A percentile compares a stretch with the other conserved stretches of the same genome.
Conservation (phyloP, 768 basidiomycete species). For the Pleurotus giganteus region DNA sequence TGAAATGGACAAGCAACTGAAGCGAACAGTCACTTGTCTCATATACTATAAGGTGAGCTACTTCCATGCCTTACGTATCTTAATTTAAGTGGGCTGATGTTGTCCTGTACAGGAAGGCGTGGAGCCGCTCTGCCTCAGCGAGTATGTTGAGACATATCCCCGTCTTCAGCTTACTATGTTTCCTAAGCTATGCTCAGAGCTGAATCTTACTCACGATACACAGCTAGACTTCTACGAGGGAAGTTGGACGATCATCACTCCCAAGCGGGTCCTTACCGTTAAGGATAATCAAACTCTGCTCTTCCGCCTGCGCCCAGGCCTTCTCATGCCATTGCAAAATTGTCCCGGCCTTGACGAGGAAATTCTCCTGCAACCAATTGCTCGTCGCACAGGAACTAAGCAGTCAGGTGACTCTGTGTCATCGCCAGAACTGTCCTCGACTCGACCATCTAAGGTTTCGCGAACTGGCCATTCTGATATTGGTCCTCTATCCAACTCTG, state of each 20-base stretch:
- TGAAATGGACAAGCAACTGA: constrained; percentile 6
- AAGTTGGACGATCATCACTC: background rate
- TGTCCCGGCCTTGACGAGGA: background rate
- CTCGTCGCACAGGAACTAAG: background rate
- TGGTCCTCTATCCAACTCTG: too few relatives aligned
- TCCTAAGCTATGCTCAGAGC: background rate
- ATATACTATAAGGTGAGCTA: background rate
- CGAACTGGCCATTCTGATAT: too few relatives aligned
- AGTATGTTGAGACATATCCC: constrained; percentile 6
- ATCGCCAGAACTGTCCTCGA: background rate
- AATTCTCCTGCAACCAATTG: background rate
- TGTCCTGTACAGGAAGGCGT: background rate
- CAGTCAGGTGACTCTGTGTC: background rate
- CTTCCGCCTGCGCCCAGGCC: background rate
- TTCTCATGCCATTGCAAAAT: background rate
- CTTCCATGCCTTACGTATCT: too few relatives aligned
- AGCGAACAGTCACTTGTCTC: background rate
- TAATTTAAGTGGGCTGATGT: too few relatives aligned
- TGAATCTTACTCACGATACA: background rate
- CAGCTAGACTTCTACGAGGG: constrained; percentile 3
- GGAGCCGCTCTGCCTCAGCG: background rate
- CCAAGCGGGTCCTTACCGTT: background rate
- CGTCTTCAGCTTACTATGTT: constrained; percentile 4
- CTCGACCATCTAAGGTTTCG: background rate
- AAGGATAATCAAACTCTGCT: background rate